Evolutionary conservation across 228 moss, liverwort and hornwort species (phyloP), one percentile per base, ranked within the genome.

Genomic region (Sphagnum magellanicum): DNA sequence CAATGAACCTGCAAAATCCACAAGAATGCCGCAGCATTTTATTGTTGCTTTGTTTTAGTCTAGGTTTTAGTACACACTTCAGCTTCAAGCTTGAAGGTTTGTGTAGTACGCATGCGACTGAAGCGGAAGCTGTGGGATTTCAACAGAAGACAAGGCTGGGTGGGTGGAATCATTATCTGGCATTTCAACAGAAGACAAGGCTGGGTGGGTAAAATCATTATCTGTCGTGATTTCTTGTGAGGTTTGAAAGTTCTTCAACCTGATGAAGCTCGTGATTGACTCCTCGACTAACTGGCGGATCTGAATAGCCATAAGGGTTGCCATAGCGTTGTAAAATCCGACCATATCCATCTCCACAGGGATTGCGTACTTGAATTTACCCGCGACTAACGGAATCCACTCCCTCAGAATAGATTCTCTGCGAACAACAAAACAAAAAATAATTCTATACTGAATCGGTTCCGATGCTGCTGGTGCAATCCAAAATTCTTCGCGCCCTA

Each of bases 301-400:
- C 74, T 95, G 92, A 68, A 74, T 92, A 9, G 84, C 68, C 74
- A 95, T 86, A 55, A 92, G 91, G 16, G 58, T 76, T n/a, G 89
- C 84, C 95, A 95, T 92, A 0, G 91, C 92, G 65, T 91, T 80
- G 75, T 95, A 70, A 63, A 95, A 95, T 8, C 92, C 84, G 9
- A 16, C 51, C 80, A 91, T 82, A 77, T 90, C 83, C 71, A 92
- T 86, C 60, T 85, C 86, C 46, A 89, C 76, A 6, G 95, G 90
- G 73, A 84, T 84, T 51, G 89, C 75, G 65, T 85, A 84, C 50
- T 76, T 72, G 73, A 90, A 82, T 67, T 87, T 92, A 69, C 90
- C 72, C n/a, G 59, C 67, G 15, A 90, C 82, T 84, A 85, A 72
- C 14, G 81, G 91, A 48, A 92, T 47, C 86, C 87, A 95, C 50